Conservation (phyloP, 2,329 filamentous ascomycete species). For the Hirsutella rhossiliensis region DNA sequence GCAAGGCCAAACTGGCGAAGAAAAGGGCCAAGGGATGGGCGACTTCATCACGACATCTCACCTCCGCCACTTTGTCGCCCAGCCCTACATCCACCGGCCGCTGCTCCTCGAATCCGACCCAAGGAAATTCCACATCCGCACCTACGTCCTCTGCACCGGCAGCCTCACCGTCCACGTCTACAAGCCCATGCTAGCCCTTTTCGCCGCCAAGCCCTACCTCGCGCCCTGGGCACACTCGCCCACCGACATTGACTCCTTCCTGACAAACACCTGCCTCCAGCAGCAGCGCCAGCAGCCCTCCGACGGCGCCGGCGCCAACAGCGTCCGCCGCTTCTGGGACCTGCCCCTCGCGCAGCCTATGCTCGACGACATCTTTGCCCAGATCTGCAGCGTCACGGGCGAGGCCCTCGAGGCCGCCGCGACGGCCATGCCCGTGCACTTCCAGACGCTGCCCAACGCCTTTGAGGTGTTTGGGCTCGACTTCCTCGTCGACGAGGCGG, state of each 20-base stretch:
- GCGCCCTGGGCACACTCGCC: conserved; percentile 44
- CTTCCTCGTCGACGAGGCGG: conserved; percentile 63
- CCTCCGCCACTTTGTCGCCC: conserved; percentile 88
- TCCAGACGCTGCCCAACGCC: conserved; percentile 75
- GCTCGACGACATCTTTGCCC: conserved; percentile 53
- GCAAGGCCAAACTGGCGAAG: conserved; percentile 17
- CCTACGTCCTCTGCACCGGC: conserved; percentile 76
- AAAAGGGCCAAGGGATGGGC: conserved; percentile 18
- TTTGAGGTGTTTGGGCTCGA: conserved; percentile 92
- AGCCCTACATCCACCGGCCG: conserved; percentile 87
- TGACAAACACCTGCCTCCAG: conserved; percentile 89
- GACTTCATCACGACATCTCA: conserved; percentile 71
- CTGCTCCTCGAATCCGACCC: conserved; percentile 51
- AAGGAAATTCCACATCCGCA: conserved; percentile 89
- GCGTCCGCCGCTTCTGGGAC: conserved; percentile 63
- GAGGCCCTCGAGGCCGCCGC: conserved; percentile 83
- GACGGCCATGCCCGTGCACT: conserved; percentile 74
- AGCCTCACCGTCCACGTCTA: conserved; percentile 77
- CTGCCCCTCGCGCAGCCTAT: conserved; percentile 38
- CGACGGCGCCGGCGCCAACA: neutral
- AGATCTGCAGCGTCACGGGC: conserved; percentile 62
- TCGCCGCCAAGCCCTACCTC: conserved; percentile 63
- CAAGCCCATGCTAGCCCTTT: conserved; percentile 82
- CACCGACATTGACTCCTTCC: conserved; percentile 54
- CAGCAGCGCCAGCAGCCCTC: conserved; percentile 31